Conservation (phyloP, 306 rosid species). For the Heteromeles arbutifolia region DNA sequence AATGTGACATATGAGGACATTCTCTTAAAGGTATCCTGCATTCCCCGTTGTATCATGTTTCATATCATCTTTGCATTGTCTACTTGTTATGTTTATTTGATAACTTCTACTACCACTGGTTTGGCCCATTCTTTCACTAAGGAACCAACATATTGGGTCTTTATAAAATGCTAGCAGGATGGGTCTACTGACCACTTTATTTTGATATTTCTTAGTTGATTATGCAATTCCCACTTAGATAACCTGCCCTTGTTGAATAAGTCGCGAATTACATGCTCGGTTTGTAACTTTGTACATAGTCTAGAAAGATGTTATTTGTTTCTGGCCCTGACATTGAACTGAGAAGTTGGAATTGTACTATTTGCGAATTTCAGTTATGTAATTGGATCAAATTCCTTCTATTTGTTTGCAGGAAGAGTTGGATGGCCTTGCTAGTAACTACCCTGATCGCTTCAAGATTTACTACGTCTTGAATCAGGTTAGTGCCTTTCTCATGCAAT, state of each 20-base stretch:
- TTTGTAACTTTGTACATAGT: not conserved
- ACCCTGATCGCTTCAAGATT: conserved; percentile 63
- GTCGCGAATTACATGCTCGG: not conserved
- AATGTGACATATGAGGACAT: conserved; percentile 81
- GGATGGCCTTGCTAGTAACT: conserved; percentile 59
- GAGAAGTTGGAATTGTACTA: not conserved
- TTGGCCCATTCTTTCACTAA: not conserved
- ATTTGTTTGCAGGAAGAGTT: conserved; percentile 66
- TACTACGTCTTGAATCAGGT: conserved; percentile 89
- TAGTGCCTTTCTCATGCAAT: conserved; percentile 16
- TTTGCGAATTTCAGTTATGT: not conserved
- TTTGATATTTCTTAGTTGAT: not conserved
- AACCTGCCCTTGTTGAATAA: not conserved
- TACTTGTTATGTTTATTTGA: not conserved
- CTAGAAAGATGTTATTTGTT: not conserved
- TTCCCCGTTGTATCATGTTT: not conserved
- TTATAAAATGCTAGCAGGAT: not conserved
- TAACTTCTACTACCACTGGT: not conserved
- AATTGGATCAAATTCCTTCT: not conserved
- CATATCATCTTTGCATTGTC: not conserved
- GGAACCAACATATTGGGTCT: not conserved
- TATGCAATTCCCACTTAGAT: not conserved
- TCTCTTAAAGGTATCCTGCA: conserved; percentile 68
- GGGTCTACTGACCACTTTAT: not conserved
- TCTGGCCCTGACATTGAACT: not conserved